Percentiles rank a stretch among this genome's conserved stretches.
These are phyloP conservation scores for Telfairia occidentalis DNA, from an alignment of 331 rosid species.

Conservation along the genomic window DNA sequence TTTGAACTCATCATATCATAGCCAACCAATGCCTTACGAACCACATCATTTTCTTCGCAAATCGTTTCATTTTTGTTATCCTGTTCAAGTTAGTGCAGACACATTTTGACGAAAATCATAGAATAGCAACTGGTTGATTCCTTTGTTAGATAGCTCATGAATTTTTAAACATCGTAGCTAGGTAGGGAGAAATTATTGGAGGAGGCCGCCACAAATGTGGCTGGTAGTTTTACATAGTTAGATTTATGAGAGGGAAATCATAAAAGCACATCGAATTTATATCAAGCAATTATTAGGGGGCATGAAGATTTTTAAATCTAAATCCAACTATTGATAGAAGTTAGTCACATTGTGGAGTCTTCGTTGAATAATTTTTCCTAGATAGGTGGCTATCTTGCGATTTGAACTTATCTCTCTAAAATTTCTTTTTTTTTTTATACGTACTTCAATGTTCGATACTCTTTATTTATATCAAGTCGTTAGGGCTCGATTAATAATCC, in stretches of 20 bases:
- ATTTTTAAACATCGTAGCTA: background rate
- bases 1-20: conserved; percentile 14
- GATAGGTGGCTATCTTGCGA: no score
- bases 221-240: no score
- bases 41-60: background rate
- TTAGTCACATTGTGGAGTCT: no score
- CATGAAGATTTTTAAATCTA: no score
- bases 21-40: background rate
- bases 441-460: background rate
- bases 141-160: background rate
- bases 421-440: no score
- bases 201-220: no score
- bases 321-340: no score
- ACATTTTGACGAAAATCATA: background rate
- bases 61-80: background rate
- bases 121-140: background rate
- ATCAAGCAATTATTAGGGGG: no score
- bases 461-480: background rate
- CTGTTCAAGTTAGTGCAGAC: background rate
- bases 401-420: background rate
- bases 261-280: no score
- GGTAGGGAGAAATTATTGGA: no score
- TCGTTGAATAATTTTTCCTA: no score
- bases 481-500: background rate
- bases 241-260: no score